Evolutionary conservation across 495 filamentous ascomycete species (phyloP).

Genomic region (Chaetomium fimeti): DNA sequence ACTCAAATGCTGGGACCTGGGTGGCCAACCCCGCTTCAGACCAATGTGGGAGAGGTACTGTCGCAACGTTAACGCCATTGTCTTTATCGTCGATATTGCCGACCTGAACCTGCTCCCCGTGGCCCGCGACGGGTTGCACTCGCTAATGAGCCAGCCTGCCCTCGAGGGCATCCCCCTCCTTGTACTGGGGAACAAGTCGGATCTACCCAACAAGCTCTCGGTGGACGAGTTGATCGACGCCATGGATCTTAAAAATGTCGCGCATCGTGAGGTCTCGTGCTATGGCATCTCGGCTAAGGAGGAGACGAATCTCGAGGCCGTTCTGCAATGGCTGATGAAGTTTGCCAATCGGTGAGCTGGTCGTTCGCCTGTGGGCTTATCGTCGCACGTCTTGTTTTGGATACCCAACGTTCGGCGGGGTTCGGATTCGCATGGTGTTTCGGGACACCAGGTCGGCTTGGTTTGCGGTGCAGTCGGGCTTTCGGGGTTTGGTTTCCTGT

Average conservation of each 20-base stretch:
- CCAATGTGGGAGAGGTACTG: slow-evolving; percentile 99
- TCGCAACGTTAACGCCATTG: slow-evolving; percentile 94
- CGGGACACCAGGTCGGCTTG: slow-evolving; percentile 6
- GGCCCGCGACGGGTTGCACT: slow-evolving; percentile 88
- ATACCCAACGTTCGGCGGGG: slow-evolving; percentile 21
- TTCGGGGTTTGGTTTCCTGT: not conserved
- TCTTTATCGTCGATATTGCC: slow-evolving; percentile 88
- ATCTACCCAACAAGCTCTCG: slow-evolving; percentile 79
- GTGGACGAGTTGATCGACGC: slow-evolving; percentile 95
- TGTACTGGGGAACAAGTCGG: slow-evolving; percentile 97
- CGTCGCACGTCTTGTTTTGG: slow-evolving; percentile 17
- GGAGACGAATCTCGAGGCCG: slow-evolving; percentile 96
- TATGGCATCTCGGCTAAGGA: slow-evolving; percentile 98
- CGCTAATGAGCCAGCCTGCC: slow-evolving; percentile 78
- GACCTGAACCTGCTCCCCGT: slow-evolving; percentile 77
- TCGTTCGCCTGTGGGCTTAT: not conserved
- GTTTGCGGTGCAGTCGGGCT: not conserved
- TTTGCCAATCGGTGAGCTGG: slow-evolving; percentile 60
- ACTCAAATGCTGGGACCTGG: slow-evolving; percentile 98
- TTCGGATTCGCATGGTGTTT: slow-evolving; percentile 12
- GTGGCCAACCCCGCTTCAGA: slow-evolving; percentile 93
- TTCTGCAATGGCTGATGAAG: slow-evolving; percentile 94
- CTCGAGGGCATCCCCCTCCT: slow-evolving; percentile 88
- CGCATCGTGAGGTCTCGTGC: slow-evolving; percentile 93
- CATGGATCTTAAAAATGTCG: slow-evolving; percentile 85